A percentile compares a stretch with the other conserved stretches of the same genome.
Conservation (phyloP, 2,329 filamentous ascomycete species). For the Beauveria brongniartii region DNA sequence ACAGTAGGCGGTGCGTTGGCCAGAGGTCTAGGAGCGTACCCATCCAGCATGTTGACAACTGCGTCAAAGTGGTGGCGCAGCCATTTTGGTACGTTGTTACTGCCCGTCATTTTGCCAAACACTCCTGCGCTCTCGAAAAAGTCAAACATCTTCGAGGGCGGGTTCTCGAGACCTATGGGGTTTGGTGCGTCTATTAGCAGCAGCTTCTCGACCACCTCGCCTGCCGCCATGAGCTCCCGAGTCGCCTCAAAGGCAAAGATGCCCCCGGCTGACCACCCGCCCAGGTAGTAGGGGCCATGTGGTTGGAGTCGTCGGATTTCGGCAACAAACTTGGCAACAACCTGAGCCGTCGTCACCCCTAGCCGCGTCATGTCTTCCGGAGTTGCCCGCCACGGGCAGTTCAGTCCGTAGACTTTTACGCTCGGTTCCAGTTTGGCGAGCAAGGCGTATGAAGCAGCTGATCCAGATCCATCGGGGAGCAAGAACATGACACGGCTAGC, state of each 20-base stretch:
- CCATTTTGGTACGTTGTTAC: conserved; percentile 51
- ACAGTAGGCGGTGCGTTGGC: conserved; percentile 54
- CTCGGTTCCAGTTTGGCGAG: neutral
- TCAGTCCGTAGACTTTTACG: conserved; percentile 8
- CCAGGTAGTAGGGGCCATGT: too few relatives aligned
- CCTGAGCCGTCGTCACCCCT: conserved; percentile 14
- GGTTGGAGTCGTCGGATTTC: too few relatives aligned
- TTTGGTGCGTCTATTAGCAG: conserved; percentile 60
- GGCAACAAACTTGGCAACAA: conserved; percentile 8
- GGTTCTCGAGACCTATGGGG: conserved; percentile 59
- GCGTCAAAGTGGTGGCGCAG: conserved; percentile 65
- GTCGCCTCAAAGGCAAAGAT: too few relatives aligned
- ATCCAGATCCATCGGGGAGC: conserved; percentile 24
- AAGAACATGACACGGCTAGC: conserved; percentile 16
- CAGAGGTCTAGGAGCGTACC: conserved; percentile 52
- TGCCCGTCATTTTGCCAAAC: conserved; percentile 48
- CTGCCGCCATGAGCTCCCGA: conserved; percentile 46
- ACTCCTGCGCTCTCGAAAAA: conserved; percentile 68
- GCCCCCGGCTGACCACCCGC: too few relatives aligned
- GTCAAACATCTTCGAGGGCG: conserved; percentile 54
- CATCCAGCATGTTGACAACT: conserved; percentile 58
- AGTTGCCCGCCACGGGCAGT: conserved; percentile 33
- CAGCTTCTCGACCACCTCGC: conserved; percentile 50
- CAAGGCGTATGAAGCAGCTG: conserved; percentile 20
- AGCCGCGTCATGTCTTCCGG: conserved; percentile 38